Evolutionary conservation across 345 rosid genomes (phyloP).

Genomic region (Salix caprea): DNA sequence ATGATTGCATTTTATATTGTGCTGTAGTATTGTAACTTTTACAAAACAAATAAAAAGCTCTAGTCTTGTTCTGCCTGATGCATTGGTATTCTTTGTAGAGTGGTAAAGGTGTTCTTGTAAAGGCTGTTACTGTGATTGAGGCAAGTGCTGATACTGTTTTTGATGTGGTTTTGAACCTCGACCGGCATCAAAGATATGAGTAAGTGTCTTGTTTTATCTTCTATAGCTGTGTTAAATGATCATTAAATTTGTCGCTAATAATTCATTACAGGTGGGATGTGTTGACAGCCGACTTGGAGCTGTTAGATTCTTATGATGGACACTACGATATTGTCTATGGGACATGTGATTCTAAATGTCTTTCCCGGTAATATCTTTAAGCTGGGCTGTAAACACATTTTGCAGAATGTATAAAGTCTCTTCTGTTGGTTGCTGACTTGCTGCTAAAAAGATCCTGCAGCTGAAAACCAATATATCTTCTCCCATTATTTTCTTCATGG

Average conservation of each 20-base stretch:
- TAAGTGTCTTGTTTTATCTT: constrained; percentile 37
- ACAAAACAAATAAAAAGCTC: neutral
- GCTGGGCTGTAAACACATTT: neutral
- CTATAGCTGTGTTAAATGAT: constrained; percentile 9
- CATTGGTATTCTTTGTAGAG: constrained; percentile 36
- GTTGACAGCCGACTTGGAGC: constrained; percentile 82
- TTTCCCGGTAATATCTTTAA: constrained; percentile 54
- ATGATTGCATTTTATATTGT: neutral
- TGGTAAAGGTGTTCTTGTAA: constrained; percentile 77
- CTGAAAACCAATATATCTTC: neutral
- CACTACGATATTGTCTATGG: constrained; percentile 87
- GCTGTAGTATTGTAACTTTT: neutral
- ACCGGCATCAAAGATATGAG: constrained; percentile 82
- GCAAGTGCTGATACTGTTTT: constrained; percentile 80
- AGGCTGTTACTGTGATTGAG: constrained; percentile 85
- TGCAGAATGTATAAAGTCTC: neutral
- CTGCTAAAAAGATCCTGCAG: neutral
- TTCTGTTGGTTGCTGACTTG: neutral
- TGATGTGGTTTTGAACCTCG: constrained; percentile 71
- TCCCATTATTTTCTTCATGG: neutral
- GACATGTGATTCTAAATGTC: constrained; percentile 73
- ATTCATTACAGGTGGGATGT: constrained; percentile 84
- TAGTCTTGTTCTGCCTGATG: neutral
- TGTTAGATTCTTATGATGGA: constrained; percentile 82
- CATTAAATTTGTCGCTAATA: constrained; percentile 18